A percentile compares a stretch with the other conserved stretches of the same genome.
Evolutionary conservation across 306 rosid species (phyloP).

Genomic region (Oemleria cerasiformis): DNA sequence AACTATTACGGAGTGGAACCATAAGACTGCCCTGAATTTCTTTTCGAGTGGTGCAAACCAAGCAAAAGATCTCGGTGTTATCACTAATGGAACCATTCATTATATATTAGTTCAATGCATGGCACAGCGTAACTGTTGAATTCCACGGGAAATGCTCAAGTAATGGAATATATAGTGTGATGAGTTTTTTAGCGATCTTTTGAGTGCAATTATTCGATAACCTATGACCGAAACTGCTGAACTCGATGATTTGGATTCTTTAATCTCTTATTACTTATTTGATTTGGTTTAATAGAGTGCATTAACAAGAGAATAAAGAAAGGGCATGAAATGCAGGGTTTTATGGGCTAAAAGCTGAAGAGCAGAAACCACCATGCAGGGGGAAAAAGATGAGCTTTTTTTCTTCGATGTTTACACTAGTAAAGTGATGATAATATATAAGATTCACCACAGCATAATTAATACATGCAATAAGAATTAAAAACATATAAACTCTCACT

Average conservation of each 20-base stretch:
- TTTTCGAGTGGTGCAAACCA: too few relatives aligned
- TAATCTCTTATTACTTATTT: neutral
- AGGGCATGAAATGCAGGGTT: neutral
- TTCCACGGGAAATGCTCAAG: neutral
- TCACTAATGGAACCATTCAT: too few relatives aligned
- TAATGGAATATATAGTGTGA: too few relatives aligned
- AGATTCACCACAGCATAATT: neutral
- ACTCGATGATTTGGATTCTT: constrained; percentile 5
- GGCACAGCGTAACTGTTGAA: neutral
- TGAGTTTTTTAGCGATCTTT: too few relatives aligned
- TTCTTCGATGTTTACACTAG: too few relatives aligned
- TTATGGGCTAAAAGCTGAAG: neutral
- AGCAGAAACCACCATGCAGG: constrained; percentile 1
- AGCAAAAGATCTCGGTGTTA: too few relatives aligned
- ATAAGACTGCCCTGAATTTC: too few relatives aligned
- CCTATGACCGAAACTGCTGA: neutral
- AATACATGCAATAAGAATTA: neutral
- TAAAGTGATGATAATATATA: neutral
- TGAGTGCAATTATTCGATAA: neutral
- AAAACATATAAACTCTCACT: neutral
- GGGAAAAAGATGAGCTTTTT: constrained; percentile 1
- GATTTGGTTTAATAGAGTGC: neutral
- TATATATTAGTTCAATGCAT: neutral
- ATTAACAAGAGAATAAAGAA: constrained; percentile 1
- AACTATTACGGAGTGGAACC: too few relatives aligned